Percentiles rank a stretch among this genome's conserved stretches.
These are phyloP conservation scores for Talaromyces sp. DNA, from an alignment of 2,329 filamentous ascomycete species.

Conservation along the genomic window DNA sequence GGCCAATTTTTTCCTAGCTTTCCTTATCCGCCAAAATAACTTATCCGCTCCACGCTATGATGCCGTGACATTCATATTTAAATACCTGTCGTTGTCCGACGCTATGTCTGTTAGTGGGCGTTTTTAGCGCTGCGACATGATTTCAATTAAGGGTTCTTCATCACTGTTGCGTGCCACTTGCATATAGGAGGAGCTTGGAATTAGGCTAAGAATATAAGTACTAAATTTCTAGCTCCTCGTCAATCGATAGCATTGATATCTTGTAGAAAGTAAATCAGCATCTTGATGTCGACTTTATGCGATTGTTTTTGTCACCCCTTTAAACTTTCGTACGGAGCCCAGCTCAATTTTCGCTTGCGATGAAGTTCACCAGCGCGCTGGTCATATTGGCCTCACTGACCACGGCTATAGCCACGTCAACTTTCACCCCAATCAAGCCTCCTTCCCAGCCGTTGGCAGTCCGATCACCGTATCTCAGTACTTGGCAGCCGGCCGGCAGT, in stretches of 20 bases:
- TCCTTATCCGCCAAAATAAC: neutral
- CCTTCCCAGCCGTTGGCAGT: constrained; percentile 72
- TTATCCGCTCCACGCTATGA: neutral
- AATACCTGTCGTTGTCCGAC: neutral
- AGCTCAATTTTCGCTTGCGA: neutral
- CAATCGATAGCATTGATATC: neutral
- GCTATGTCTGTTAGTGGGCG: neutral
- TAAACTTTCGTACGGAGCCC: neutral
- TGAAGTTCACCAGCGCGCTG: constrained; percentile 3
- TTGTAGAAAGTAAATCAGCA: neutral
- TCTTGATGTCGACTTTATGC: neutral
- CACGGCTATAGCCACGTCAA: constrained; percentile 40
- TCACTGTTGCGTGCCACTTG: neutral
- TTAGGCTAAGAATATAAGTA: neutral
- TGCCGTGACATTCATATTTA: neutral
- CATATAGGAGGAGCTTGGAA: neutral
- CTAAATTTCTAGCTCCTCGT: neutral
- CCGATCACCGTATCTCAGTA: constrained; percentile 69
- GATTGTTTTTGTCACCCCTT: neutral
- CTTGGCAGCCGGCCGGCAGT: constrained; percentile 62
- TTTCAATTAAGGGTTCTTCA: neutral
- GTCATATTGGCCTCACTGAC: constrained; percentile 4
- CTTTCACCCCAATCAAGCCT: constrained; percentile 61
- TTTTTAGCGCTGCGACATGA: constrained; percentile 8
- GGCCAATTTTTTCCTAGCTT: neutral